Conservation (phyloP, 73 alveolate species). For the Tetrahymena thermophila region DNA sequence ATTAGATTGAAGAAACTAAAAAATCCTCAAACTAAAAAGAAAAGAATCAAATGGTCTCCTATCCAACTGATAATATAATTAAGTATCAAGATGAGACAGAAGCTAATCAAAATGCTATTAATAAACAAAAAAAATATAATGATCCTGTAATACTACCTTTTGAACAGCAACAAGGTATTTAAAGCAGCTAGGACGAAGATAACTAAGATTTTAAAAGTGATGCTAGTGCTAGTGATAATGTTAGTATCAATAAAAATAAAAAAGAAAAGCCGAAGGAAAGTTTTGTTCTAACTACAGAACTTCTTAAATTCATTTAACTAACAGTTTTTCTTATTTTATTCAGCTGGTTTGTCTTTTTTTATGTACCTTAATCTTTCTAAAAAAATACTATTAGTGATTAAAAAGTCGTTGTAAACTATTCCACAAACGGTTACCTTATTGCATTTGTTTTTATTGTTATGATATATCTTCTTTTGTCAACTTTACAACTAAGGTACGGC, state of each 20-base stretch:
- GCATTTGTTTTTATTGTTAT: constrained; percentile 1
- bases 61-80: background rate
- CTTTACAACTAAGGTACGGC: constrained; percentile 25
- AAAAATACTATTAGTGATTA: background rate
- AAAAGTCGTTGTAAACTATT: background rate
- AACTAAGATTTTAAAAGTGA: background rate
- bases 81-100: too few relatives aligned
- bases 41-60: background rate
- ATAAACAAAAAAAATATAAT: too few relatives aligned
- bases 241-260: background rate
- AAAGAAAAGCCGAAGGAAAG: background rate
- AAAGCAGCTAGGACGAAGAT: background rate
- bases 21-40: background rate
- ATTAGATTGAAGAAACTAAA: background rate
- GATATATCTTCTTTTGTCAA: constrained; percentile 18
- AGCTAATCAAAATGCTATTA: too few relatives aligned
- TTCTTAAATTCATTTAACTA: constrained; percentile 10
- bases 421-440: background rate
- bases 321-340: constrained; percentile 10
- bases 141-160: too few relatives aligned
- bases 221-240: background rate
- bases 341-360: constrained; percentile 14
- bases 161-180: background rate
- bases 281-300: background rate
- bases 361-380: background rate